phyloP scores from a whole-genome alignment of 2,329 filamentous ascomycete species.

The Colletotrichum coccodes region DNA sequence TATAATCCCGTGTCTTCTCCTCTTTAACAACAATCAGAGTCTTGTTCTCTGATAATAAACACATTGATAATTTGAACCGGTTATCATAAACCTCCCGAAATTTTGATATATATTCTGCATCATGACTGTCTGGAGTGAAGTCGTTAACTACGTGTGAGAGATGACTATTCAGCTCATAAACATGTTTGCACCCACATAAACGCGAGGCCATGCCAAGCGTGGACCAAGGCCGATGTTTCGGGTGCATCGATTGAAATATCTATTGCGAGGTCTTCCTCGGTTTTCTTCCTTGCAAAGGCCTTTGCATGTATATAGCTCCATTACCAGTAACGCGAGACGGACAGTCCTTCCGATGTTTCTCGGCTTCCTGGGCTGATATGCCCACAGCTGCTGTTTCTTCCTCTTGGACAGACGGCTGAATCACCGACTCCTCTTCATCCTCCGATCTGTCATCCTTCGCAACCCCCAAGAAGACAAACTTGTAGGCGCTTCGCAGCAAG shows the following conservation, averaged over 20 bases:
- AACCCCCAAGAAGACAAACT: slow-evolving; percentile 59
- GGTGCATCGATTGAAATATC: background rate
- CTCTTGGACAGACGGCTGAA: background rate
- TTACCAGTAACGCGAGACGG: too few relatives aligned
- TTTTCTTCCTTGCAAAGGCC: background rate
- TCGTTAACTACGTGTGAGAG: too few relatives aligned
- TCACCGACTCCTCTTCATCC: slow-evolving; percentile 55
- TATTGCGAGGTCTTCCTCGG: background rate
- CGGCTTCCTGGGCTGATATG: background rate
- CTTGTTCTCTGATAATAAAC: too few relatives aligned
- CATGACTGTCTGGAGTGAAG: too few relatives aligned
- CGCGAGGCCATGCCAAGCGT: background rate
- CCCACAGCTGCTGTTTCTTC: background rate
- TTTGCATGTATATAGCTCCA: background rate
- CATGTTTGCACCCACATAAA: too few relatives aligned
- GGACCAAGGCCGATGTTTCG: background rate
- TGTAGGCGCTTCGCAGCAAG: slow-evolving; percentile 64
- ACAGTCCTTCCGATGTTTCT: background rate
- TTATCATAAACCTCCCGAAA: too few relatives aligned
- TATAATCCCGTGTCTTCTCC: background rate
- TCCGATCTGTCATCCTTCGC: slow-evolving; percentile 67
- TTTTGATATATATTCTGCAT: too few relatives aligned
- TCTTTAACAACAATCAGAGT: too few relatives aligned
- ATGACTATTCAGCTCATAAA: too few relatives aligned
- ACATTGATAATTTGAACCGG: too few relatives aligned